phyloP scores from a whole-genome alignment of 768 basidiomycete genomes.

The Mycena pura region DNA sequence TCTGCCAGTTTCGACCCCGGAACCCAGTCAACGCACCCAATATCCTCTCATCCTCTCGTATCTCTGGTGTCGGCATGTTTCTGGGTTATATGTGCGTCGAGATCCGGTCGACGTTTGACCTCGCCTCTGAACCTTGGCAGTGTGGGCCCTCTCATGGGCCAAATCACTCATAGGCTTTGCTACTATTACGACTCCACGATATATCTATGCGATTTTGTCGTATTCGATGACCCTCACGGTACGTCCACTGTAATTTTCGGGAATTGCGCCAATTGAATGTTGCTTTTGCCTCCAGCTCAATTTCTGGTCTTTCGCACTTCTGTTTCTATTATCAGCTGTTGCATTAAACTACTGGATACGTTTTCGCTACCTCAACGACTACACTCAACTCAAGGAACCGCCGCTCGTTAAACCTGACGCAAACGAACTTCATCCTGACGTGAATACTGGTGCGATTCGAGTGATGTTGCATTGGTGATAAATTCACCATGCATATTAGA shows the following conservation, averaged over 20 bases:
- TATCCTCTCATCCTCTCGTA: slow-evolving; percentile 67
- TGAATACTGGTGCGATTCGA: slow-evolving; percentile 62
- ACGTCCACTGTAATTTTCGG: slow-evolving; percentile 29
- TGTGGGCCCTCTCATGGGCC: slow-evolving; percentile 83
- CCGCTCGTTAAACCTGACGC: slow-evolving; percentile 84
- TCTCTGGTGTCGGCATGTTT: slow-evolving; percentile 82
- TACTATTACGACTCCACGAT: slow-evolving; percentile 83
- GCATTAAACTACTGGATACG: slow-evolving; percentile 86
- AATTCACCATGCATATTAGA: slow-evolving; percentile 46
- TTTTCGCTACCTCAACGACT: slow-evolving; percentile 78
- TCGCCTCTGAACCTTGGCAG: slow-evolving; percentile 44
- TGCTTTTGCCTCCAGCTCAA: slow-evolving; percentile 62
- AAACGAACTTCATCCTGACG: slow-evolving; percentile 90
- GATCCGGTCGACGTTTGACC: neutral
- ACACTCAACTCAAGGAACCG: slow-evolving; percentile 78
- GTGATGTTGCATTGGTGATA: neutral
- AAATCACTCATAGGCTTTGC: slow-evolving; percentile 77
- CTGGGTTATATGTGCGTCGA: slow-evolving; percentile 78
- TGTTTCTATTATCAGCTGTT: slow-evolving; percentile 71
- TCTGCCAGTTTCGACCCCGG: neutral
- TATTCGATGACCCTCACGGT: slow-evolving; percentile 92
- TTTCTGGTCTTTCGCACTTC: slow-evolving; percentile 87
- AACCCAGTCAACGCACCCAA: slow-evolving; percentile 6
- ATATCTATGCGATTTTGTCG: slow-evolving; percentile 78
- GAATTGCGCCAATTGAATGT: slow-evolving; percentile 7